phyloP scores from a whole-genome alignment of 2,329 filamentous ascomycete species.

The Botrytis tulipae region DNA sequence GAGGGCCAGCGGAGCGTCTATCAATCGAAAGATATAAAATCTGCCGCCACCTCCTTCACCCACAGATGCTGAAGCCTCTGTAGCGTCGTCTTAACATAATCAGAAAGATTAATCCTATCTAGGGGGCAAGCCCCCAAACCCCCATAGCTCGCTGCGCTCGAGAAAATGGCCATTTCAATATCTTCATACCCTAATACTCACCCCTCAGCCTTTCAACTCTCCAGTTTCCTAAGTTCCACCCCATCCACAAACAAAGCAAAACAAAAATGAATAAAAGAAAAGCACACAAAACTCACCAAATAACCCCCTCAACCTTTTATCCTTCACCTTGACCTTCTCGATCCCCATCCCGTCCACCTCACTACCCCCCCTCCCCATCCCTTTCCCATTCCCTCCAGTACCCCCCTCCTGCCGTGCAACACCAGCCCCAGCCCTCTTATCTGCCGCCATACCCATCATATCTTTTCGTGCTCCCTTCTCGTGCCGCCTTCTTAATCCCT shows the following conservation, averaged over 20 bases:
- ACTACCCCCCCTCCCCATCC: neutral
- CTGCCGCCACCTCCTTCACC: neutral
- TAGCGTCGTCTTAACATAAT: neutral
- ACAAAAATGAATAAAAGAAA: neutral
- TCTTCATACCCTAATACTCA: neutral
- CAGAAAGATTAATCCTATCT: neutral
- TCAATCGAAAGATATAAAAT: neutral
- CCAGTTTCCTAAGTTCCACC: too few species aligned
- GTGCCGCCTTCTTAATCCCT: neutral
- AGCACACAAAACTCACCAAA: slow-evolving; percentile 4
- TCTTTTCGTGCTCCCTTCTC: neutral
- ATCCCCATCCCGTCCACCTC: neutral
- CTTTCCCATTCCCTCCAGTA: too few species aligned
- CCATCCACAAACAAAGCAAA: too few species aligned
- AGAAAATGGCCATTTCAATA: neutral
- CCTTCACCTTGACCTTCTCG: neutral
- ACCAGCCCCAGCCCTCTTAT: neutral
- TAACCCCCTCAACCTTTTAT: neutral
- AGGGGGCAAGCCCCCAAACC: neutral
- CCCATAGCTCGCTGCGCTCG: neutral
- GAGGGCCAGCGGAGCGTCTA: neutral
- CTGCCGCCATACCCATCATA: neutral
- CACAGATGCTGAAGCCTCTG: neutral
- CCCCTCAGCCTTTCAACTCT: neutral
- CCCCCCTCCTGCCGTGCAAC: slow-evolving; percentile 5